Percentiles rank a stretch among this genome's conserved stretches.
Conservation (phyloP, 23 red algal species). For the Chondrus crispus region DNA sequence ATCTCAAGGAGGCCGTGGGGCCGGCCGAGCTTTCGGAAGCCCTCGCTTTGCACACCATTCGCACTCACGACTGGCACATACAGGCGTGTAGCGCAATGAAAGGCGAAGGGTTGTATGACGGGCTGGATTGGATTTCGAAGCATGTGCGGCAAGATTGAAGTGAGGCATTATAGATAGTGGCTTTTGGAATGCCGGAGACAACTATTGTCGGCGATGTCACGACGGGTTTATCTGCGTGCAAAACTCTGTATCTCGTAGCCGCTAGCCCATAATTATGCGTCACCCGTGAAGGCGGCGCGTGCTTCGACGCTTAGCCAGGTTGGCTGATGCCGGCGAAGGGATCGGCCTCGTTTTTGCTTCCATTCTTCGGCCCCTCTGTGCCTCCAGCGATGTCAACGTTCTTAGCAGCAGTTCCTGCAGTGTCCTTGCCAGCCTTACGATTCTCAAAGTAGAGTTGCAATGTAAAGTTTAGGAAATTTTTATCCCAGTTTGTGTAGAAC, state of each 20-base stretch:
- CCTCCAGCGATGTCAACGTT: too few species aligned
- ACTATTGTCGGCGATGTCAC: too few species aligned
- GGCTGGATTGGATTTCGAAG: slow-evolving; percentile 84
- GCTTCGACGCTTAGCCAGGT: too few species aligned
- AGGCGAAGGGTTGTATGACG: slow-evolving; percentile 83
- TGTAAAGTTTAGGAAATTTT: slow-evolving; percentile 51
- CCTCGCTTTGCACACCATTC: slow-evolving; percentile 66
- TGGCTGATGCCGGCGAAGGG: background rate
- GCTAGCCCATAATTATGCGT: too few species aligned
- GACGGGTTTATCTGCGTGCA: too few species aligned
- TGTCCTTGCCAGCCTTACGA: background rate
- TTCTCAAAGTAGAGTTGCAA: slow-evolving; percentile 79
- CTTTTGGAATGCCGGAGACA: too few species aligned
- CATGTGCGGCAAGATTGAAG: slow-evolving; percentile 66
- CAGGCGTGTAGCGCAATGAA: slow-evolving; percentile 74
- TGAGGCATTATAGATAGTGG: background rate
- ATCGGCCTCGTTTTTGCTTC: too few species aligned
- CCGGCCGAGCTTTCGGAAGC: slow-evolving; percentile 74
- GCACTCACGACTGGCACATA: slow-evolving; percentile 67
- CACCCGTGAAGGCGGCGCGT: too few species aligned
- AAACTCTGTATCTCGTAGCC: too few species aligned
- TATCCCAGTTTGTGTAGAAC: slow-evolving; percentile 80
- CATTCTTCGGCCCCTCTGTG: too few species aligned
- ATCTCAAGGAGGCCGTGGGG: slow-evolving; percentile 55
- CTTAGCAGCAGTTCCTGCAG: too few species aligned